Base-by-base conservation (phyloP, 2,329 filamentous ascomycete species). In the Monosporascus sp. region DNA sequence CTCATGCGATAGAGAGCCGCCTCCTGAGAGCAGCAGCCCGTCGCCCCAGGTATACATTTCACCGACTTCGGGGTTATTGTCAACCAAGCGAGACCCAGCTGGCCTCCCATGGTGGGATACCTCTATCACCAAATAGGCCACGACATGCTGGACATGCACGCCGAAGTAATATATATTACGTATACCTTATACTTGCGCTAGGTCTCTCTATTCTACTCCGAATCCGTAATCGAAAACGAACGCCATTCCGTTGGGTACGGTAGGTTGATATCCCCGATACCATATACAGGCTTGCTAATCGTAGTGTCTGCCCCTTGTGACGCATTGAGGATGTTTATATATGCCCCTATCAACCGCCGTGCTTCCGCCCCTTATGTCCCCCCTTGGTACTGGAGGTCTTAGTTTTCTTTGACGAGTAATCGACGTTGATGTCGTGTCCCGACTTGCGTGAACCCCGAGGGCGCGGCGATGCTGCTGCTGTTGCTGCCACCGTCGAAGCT, bases 301-400 rank as follows among this genome's bases (percentile, higher is more conserved):
- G 4, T 43, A 11, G 22, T 43, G 20, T 43, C 14, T 18, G 6
- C 18, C 37, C n/a, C 9, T 43, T 43, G 5, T 20, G 39, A 11
- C 4, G 2, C 4, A 43, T 18, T 39, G 38, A 17, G 6, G 17
- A 14, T 43, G 14, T 24, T 24, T 18, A 20, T 43, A 15, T 43
- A 43, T 43, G n/a, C 8, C 9, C 18, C 39, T 20, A 43, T 5
- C 11, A 14, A 8, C 18, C 22, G 39, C 39, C 18, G 9, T 65
- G 60, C 47, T 54, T 52, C 43, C 65, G 62, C 39, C 58, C 60
- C 54, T 60, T 66, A 25, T 62, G 58, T 57, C 63, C 67, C 56
- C 62, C 67, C 54, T 66, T 67, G 39, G 59, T 57, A 44, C 52
- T 60, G 17, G 63, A 58, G 14, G 51, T 39, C 53, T 64, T 67